Evolutionary conservation across 2,329 filamentous ascomycete species (phyloP).

Genomic region (Rachicladosporium sp.): DNA sequence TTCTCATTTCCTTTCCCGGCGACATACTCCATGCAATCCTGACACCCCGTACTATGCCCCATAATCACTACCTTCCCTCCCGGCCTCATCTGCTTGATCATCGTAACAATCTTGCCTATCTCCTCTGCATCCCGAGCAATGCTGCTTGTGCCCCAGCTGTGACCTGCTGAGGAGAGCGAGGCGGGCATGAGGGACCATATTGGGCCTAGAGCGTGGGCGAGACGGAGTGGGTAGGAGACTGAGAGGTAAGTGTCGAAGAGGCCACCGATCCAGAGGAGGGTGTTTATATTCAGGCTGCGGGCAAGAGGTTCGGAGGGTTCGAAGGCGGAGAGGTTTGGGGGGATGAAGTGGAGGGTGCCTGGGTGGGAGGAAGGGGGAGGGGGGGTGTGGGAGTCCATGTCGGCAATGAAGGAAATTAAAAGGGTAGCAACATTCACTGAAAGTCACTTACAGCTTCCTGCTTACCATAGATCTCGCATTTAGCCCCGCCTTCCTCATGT

Average conservation of each 20-base stretch:
- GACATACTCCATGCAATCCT: slow-evolving; percentile 56
- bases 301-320: slow-evolving; percentile 26
- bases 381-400: too few relatives aligned
- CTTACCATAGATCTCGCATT: too few relatives aligned
- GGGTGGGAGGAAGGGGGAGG: slow-evolving; percentile 6
- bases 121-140: slow-evolving; percentile 44
- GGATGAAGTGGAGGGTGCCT: slow-evolving; percentile 32
- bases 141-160: slow-evolving; percentile 42
- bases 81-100: slow-evolving; percentile 32
- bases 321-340: slow-evolving; percentile 31
- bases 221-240: slow-evolving; percentile 42
- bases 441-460: too few relatives aligned
- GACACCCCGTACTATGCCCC: slow-evolving; percentile 58
- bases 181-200: slow-evolving; percentile 39
- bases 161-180: slow-evolving; percentile 36
- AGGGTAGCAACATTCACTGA: too few relatives aligned
- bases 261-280: slow-evolving; percentile 58
- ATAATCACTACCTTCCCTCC: slow-evolving; percentile 49
- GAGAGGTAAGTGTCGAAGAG: slow-evolving; percentile 58
- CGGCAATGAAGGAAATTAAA: too few relatives aligned
- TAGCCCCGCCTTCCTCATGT: too few relatives aligned
- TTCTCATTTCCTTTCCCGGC: slow-evolving; percentile 19
- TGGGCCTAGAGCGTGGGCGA: slow-evolving; percentile 37
- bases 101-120: slow-evolving; percentile 39
- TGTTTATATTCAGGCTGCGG: slow-evolving; percentile 34